phyloP scores from a whole-genome alignment of 129 eudicot genomes.

The Helichrysum umbraculigerum region DNA sequence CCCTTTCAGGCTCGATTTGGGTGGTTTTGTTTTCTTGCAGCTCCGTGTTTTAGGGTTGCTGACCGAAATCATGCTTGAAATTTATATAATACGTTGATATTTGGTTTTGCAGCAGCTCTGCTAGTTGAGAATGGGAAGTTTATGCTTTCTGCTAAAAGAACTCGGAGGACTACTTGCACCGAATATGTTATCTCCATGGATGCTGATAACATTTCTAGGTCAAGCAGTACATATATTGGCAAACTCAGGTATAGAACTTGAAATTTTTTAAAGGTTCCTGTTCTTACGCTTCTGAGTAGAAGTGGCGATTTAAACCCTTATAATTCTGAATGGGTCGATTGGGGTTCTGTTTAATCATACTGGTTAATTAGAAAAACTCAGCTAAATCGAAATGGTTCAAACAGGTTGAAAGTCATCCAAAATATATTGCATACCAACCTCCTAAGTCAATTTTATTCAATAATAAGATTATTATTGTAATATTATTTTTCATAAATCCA shows the following conservation, averaged over 20 bases:
- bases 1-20: neutral
- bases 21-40: slow-evolving; percentile 5
- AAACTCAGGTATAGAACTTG: slow-evolving; percentile 58
- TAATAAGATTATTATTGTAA: neutral
- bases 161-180: slow-evolving; percentile 84
- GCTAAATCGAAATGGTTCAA: neutral
- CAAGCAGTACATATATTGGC: slow-evolving; percentile 78
- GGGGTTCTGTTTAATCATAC: neutral
- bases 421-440: neutral
- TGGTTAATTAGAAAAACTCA: neutral
- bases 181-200: slow-evolving; percentile 87
- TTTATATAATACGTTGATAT: neutral
- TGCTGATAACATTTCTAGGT: slow-evolving; percentile 79
- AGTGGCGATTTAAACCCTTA: neutral
- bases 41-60: neutral
- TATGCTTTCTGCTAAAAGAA: slow-evolving; percentile 86
- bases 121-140: slow-evolving; percentile 86
- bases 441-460: neutral
- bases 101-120: slow-evolving; percentile 60
- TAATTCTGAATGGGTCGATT: neutral
- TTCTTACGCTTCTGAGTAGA: neutral
- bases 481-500: neutral
- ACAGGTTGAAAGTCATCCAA: neutral
- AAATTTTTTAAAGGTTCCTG: neutral
- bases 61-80: neutral